Evolutionary conservation across 441 rosid species (phyloP), one percentile per base, ranked within the genome.

Genomic region (Syzygium malaccense): DNA sequence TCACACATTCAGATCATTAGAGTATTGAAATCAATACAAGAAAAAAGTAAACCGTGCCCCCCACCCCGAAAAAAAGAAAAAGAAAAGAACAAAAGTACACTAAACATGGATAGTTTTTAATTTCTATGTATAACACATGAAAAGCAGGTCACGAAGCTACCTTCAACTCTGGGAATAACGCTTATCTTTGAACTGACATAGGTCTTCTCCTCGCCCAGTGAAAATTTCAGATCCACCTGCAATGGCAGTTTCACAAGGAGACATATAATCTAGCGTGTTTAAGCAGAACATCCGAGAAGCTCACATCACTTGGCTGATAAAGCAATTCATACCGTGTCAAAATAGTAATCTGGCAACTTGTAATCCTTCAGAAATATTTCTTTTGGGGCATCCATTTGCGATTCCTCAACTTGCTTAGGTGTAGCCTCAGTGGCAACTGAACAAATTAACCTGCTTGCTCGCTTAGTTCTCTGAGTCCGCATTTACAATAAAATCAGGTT

Each of bases 361-460:
- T 98, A 97, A 91, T 97, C 96, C 96, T 98, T 98, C 93, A 97
- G 91, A 93, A 96, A 98, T 55, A 97, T 95, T 92, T 97, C 99
- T 91, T 96, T 97, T 11, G 97, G 99, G 68, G 94, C 89, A 64
- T 93, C 96, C 99, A 98, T 98, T 89, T 93, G 92, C 49, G 98
- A 90, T 90, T 96, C 97, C 90, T 94, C 96, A 78, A 86, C 91
- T 91, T 91, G 89, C 89, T 97, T 95, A n/a, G 93, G 95, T 87
- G 92, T 88, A 79, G 95, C 87, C 86, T 94, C 95, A 28, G 97
- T 93, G 87, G 97, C 96, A 83, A 95, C 95, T 17, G 98, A 96
- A 93, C 99, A 98, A 92, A 93, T 92, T 85, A 94, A 87, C 92
- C 94, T 89, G 86, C 93, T 91, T 49, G 56, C 86, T 89, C 91